These are phyloP conservation scores for Medicago lupulina DNA, from an alignment of 306 rosid species.

Conservation along the genomic window DNA sequence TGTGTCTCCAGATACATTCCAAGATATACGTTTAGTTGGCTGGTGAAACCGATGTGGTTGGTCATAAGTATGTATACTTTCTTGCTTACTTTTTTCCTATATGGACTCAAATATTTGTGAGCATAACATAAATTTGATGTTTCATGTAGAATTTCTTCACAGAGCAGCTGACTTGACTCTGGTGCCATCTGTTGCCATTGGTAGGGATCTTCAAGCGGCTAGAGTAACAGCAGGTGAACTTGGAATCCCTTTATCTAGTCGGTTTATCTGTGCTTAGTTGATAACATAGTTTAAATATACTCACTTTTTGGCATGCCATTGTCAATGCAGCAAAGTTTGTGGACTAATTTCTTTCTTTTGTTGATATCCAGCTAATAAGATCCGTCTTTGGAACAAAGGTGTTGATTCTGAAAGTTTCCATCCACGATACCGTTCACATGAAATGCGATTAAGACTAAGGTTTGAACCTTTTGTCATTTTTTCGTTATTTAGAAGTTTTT, in stretches of 20 bases:
- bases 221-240: slow-evolving; percentile 85
- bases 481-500: slow-evolving; percentile 18
- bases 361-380: slow-evolving; percentile 77
- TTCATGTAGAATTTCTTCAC: slow-evolving; percentile 81
- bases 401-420: slow-evolving; percentile 93
- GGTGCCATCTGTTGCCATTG: slow-evolving; percentile 96
- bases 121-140: slow-evolving; percentile 40
- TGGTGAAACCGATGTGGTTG: slow-evolving; percentile 98
- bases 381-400: slow-evolving; percentile 97
- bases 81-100: slow-evolving; percentile 26
- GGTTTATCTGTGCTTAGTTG: slow-evolving; percentile 13
- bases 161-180: slow-evolving; percentile 95
- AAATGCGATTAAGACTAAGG: slow-evolving; percentile 89
- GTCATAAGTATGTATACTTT: slow-evolving; percentile 72
- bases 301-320: background rate
- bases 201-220: slow-evolving; percentile 74
- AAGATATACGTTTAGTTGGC: slow-evolving; percentile 98
- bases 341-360: slow-evolving; percentile 37
- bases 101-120: slow-evolving; percentile 22
- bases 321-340: slow-evolving; percentile 12
- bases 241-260: slow-evolving; percentile 16
- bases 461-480: slow-evolving; percentile 38
- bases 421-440: slow-evolving; percentile 76
- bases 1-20: slow-evolving; percentile 80
- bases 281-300: background rate